Evolutionary conservation across 257 asterid genomes (phyloP).

Genomic region (Fraxinus quadrangulata): DNA sequence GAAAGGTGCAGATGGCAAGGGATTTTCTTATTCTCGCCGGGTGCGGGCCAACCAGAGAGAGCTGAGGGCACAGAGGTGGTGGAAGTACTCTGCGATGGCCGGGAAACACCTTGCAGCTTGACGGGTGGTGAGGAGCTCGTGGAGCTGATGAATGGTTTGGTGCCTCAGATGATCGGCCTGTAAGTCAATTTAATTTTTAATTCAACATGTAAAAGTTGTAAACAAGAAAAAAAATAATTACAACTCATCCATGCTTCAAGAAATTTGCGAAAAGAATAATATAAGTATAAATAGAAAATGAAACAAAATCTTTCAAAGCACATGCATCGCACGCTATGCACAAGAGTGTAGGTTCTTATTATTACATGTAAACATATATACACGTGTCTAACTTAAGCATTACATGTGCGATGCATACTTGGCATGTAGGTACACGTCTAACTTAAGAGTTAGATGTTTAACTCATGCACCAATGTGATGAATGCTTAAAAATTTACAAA

Average conservation of each 20-base stretch:
- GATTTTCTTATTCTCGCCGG: constrained; percentile 44
- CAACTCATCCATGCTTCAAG: constrained; percentile 20
- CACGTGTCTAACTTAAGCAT: neutral
- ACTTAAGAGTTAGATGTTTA: neutral
- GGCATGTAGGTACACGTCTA: neutral
- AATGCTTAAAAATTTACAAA: too few species aligned
- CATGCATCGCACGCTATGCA: neutral
- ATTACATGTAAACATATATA: neutral
- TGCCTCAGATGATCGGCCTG: constrained; percentile 81
- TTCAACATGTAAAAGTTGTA: neutral
- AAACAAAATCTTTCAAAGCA: neutral
- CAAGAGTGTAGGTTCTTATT: neutral
- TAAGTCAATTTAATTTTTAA: neutral
- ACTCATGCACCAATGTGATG: too few species aligned
- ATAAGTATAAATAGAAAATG: neutral
- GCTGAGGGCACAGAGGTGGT: constrained; percentile 89
- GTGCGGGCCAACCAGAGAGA: constrained; percentile 75
- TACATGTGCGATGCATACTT: too few species aligned
- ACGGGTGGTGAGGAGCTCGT: constrained; percentile 59
- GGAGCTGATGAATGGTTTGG: constrained; percentile 66
- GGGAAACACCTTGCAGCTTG: constrained; percentile 74
- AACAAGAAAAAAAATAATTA: neutral
- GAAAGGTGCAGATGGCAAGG: constrained; percentile 24
- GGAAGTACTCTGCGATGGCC: constrained; percentile 73
- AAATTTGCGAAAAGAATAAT: neutral